Percentiles rank a stretch among this genome's conserved stretches.
Conservation (phyloP, 352 stramenopile species). For the Globisporangium perplexum region DNA sequence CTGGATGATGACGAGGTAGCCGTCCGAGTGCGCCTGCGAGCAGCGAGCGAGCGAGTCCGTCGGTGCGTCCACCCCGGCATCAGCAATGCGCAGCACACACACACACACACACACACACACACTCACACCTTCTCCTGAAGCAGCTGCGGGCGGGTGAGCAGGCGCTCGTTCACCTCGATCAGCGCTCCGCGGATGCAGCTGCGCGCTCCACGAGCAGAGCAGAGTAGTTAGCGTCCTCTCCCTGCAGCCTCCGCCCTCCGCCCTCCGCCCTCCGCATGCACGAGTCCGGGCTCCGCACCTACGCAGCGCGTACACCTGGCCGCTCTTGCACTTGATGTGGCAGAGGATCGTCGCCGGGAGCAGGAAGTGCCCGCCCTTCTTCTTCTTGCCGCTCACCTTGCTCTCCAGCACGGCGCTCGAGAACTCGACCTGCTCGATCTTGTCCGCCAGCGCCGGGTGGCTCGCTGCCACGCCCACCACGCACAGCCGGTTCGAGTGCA, state of each 20-base stretch:
- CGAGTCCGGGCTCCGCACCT: conserved; percentile 15
- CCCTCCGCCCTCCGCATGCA: too few species aligned
- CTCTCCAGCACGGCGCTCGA: conserved; percentile 54
- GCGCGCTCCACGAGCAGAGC: background rate
- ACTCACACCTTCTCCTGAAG: conserved; percentile 38
- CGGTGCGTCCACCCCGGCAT: background rate
- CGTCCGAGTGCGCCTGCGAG: conserved; percentile 53
- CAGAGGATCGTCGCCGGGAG: conserved; percentile 60
- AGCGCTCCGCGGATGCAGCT: conserved; percentile 79
- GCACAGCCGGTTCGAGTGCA: conserved; percentile 87
- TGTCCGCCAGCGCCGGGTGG: conserved; percentile 61
- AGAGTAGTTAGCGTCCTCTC: too few species aligned
- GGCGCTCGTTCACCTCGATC: conserved; percentile 73
- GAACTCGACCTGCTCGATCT: conserved; percentile 62
- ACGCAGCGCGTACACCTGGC: conserved; percentile 51
- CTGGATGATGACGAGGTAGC: conserved; percentile 79
- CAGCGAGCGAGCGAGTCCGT: background rate
- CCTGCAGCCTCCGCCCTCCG: too few species aligned
- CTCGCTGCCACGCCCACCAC: conserved; percentile 67
- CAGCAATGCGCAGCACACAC: background rate
- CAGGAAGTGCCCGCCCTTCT: conserved; percentile 77
- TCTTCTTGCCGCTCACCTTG: conserved; percentile 83
- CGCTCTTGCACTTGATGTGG: conserved; percentile 61
- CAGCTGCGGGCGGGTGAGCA: conserved; percentile 49
- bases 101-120: background rate